Percentiles rank a stretch among this genome's conserved stretches.
phyloP scores from a whole-genome alignment of 2,329 filamentous ascomycete species.

The Chaetomium strumarium region DNA sequence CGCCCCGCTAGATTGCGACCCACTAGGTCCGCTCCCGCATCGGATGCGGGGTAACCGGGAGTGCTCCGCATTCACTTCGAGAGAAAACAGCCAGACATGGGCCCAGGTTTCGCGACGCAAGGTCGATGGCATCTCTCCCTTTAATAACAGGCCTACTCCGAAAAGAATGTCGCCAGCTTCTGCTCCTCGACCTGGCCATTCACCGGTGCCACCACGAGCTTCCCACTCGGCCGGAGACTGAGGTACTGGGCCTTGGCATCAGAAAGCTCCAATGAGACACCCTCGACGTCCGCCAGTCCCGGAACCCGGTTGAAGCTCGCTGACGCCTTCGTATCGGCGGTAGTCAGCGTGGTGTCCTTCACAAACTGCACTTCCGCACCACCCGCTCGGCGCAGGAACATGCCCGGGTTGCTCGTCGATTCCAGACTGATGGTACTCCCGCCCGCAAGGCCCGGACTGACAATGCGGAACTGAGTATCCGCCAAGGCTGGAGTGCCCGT shows the following conservation, averaged over 20 bases:
- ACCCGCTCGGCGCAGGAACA: conserved; percentile 14
- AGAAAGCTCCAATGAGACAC: conserved; percentile 22
- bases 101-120: no score
- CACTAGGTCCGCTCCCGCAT: background rate
- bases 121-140: no score
- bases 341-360: background rate
- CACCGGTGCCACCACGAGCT: background rate
- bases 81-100: no score
- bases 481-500: conserved; percentile 8
- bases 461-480: conserved; percentile 25
- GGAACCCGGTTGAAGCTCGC: conserved; percentile 20
- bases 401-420: conserved; percentile 23
- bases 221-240: conserved; percentile 4
- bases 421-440: conserved; percentile 24
- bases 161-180: conserved; percentile 11
- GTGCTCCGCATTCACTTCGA: no score
- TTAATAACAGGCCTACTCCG: conserved; percentile 12
- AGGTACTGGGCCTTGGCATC: conserved; percentile 15
- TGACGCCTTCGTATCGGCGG: conserved; percentile 8
- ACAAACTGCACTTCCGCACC: conserved; percentile 13
- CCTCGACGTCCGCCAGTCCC: conserved; percentile 29
- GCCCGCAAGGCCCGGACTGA: conserved; percentile 22
- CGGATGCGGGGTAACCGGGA: conserved; percentile 8
- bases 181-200: background rate
- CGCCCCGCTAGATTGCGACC: conserved; percentile 7